Conservation (phyloP, 345 rosid species). For the Bruguiera sexangula region DNA sequence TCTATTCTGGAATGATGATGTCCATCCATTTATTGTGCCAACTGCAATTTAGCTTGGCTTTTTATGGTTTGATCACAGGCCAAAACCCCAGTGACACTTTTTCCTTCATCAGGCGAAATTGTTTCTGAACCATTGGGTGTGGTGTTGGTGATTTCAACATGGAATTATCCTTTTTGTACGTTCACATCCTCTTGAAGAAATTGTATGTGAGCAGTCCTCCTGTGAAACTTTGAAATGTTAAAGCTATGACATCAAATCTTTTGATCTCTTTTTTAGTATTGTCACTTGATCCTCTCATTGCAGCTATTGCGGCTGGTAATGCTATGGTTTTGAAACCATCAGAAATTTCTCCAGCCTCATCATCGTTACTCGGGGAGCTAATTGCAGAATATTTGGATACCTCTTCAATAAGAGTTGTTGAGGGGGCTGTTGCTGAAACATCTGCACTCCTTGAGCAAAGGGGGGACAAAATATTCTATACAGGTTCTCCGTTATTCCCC, state of each 20-base stretch:
- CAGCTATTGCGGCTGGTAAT: constrained; percentile 96
- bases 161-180: constrained; percentile 96
- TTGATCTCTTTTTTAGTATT: constrained; percentile 44
- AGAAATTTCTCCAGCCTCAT: constrained; percentile 78
- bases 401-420: constrained; percentile 69
- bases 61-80: constrained; percentile 36
- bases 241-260: neutral
- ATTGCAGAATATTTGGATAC: constrained; percentile 59
- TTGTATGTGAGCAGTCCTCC: neutral
- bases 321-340: constrained; percentile 88
- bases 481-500: constrained; percentile 50
- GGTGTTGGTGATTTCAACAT: constrained; percentile 83
- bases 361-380: constrained; percentile 63
- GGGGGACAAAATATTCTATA: constrained; percentile 95
- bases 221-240: neutral
- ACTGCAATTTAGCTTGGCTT: too few relatives aligned
- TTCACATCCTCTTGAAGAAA: constrained; percentile 13
- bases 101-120: constrained; percentile 91
- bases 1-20: too few relatives aligned
- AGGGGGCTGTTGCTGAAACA: constrained; percentile 81
- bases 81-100: constrained; percentile 67
- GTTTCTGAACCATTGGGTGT: constrained; percentile 88
- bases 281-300: constrained; percentile 88
- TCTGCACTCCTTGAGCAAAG: constrained; percentile 77
- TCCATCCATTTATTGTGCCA: too few relatives aligned